A percentile compares a stretch with the other conserved stretches of the same genome.
Evolutionary conservation across 176 grass and related monocot genomes (phyloP).

Genomic region (Triticum aestivum): DNA sequence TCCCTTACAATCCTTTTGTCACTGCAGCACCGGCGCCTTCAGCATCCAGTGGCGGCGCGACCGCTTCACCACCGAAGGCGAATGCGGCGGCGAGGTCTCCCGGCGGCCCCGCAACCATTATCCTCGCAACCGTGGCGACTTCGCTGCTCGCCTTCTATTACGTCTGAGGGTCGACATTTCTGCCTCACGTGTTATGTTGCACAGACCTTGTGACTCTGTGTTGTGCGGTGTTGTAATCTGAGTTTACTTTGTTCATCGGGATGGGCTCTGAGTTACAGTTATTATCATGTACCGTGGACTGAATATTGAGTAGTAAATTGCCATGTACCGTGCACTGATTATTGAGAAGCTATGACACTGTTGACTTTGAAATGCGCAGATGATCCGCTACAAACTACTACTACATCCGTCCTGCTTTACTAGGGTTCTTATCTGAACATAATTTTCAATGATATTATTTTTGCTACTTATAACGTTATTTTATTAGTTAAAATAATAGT

Average conservation of each 20-base stretch:
- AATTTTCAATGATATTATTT: no score
- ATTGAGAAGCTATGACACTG: not conserved
- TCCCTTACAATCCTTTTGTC: not conserved
- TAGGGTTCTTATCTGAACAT: not conserved
- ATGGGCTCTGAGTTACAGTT: not conserved
- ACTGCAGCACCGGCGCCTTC: conserved; percentile 27
- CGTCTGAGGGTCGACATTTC: not conserved
- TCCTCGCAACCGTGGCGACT: conserved; percentile 1
- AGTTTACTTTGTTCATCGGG: not conserved
- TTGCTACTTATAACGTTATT: no score
- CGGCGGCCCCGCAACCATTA: not conserved
- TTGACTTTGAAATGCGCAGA: not conserved
- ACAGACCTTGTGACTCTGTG: not conserved
- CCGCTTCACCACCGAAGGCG: conserved; percentile 4
- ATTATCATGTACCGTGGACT: not conserved
- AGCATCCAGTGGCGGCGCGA: conserved; percentile 3
- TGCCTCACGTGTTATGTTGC: not conserved
- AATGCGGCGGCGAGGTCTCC: conserved; percentile 5
- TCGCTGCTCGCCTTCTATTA: conserved; percentile 23
- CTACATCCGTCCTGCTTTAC: no score
- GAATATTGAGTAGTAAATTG: no score
- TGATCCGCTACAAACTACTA: not conserved
- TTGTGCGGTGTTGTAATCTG: not conserved
- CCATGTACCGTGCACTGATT: no score
- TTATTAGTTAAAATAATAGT: no score